Evolutionary conservation across 495 filamentous ascomycete genomes (phyloP).

Genomic region (Aspergillus egyptiacus): DNA sequence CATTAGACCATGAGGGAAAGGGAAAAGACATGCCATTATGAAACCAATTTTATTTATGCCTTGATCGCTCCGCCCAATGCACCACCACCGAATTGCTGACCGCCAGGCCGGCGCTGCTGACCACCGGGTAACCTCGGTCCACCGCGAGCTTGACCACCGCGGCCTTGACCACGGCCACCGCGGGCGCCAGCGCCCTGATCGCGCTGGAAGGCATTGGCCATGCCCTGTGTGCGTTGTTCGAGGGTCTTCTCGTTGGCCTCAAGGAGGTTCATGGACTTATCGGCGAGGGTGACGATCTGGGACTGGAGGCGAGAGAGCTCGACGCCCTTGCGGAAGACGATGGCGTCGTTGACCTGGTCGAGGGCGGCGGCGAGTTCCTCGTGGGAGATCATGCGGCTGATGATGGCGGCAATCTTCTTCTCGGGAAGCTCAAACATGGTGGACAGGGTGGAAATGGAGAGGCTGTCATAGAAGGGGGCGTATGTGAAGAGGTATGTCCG

Average conservation of each 20-base stretch:
- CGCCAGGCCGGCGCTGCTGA: conserved; percentile 47
- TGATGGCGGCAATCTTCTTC: conserved; percentile 85
- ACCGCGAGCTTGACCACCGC: conserved; percentile 64
- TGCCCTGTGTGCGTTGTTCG: conserved; percentile 93
- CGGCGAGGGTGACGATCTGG: conserved; percentile 83
- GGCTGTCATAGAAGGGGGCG: conserved; percentile 97
- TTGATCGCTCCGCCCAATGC: conserved; percentile 60
- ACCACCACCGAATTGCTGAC: conserved; percentile 59
- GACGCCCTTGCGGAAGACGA: conserved; percentile 99
- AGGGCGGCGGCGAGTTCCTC: conserved; percentile 94
- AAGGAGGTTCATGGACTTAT: conserved; percentile 93
- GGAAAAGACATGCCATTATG: conserved; percentile 39
- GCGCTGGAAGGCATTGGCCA: conserved; percentile 88
- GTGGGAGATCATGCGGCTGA: conserved; percentile 99
- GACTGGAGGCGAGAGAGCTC: conserved; percentile 95
- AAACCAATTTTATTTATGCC: conserved; percentile 43
- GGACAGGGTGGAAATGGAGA: conserved; percentile 75
- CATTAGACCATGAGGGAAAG: conserved; percentile 25
- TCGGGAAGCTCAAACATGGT: conserved; percentile 92
- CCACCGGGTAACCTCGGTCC: conserved; percentile 50
- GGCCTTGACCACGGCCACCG: conserved; percentile 57
- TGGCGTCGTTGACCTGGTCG: conserved; percentile 94
- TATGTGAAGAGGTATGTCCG: conserved; percentile 99
- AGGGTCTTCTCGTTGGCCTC: conserved; percentile 95
- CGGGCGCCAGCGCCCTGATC: conserved; percentile 71